Percentiles rank a stretch among this genome's conserved stretches.
These are phyloP conservation scores for Fomitopsis serialis DNA, from an alignment of 768 basidiomycete species.

Conservation along the genomic window DNA sequence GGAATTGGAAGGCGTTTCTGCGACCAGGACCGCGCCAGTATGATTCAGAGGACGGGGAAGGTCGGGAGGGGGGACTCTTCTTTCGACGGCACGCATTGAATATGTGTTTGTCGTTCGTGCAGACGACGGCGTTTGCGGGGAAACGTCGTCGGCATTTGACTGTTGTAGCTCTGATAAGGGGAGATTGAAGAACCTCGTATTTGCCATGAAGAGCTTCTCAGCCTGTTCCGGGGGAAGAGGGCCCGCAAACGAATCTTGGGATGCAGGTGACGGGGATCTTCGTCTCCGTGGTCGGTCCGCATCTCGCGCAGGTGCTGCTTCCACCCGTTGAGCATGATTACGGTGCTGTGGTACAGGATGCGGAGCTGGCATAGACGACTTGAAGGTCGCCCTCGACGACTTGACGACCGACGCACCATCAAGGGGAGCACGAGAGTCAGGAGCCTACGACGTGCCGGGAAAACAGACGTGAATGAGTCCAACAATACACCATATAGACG, in stretches of 20 bases:
- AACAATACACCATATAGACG: not conserved
- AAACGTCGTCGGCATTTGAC: constrained; percentile 9
- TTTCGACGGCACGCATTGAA: not conserved
- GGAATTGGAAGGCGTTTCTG: constrained; percentile 41
- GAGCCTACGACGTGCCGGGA: not conserved
- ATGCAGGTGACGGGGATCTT: constrained; percentile 35
- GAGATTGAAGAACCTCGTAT: constrained; percentile 41
- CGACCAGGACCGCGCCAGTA: constrained; percentile 36
- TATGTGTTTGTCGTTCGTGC: not conserved
- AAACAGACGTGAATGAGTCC: not conserved
- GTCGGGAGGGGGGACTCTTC: not conserved
- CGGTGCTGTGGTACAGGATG: constrained; percentile 8
- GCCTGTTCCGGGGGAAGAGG: constrained; percentile 40
- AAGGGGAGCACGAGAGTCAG: too few species aligned
- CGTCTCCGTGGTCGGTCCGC: constrained; percentile 16
- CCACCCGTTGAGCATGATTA: constrained; percentile 6
- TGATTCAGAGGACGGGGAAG: not conserved
- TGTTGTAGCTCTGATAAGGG: constrained; percentile 55
- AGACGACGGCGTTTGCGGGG: not conserved
- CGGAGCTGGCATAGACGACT: constrained; percentile 18
- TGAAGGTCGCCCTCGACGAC: constrained; percentile 18
- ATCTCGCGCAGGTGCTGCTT: constrained; percentile 19
- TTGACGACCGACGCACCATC: too few species aligned
- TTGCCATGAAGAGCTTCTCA: constrained; percentile 39
- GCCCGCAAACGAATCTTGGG: constrained; percentile 63